Evolutionary conservation across 257 asterid species (phyloP), one percentile per base, ranked within the genome.

Genomic region (Cynanchum wilfordii): DNA sequence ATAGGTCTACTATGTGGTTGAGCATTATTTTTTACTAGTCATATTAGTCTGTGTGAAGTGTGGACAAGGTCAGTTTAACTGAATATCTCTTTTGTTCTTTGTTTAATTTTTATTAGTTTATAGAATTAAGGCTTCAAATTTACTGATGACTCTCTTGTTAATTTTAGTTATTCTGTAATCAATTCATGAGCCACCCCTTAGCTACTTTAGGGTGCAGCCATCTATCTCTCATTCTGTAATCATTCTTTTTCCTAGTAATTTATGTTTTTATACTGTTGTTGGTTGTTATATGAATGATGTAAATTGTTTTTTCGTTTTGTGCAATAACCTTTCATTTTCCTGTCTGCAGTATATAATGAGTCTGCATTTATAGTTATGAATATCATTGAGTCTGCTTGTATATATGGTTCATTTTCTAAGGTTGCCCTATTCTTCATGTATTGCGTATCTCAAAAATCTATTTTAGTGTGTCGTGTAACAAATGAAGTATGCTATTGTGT

Each of bases 401-500:
- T 64, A 29, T 30, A 3, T 64, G 50, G 20, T 63, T 36, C 27
- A 45, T 63, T 33, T 7, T 33, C 24, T 36, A 19, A 33, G 42
- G 36, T 63, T 17, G 27, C 38, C 24, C 25, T 36, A 38, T 52
- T 64, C 63, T 24, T 54, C 67, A 52, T 71, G 68, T 79, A 71
- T 78, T 69, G 83, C 62, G 68, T 78, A 68, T 70, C 59, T 59
- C 75, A 79, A 72, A 78, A 64, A 69, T 66, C 73, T 65, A 72
- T 73, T 83, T 38, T 80, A 69, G 84, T 78, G 82, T 70, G 75
- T 79, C 77, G 76, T 77, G 78, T 79, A 82, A 83, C 83, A 85
- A 84, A 87, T 87, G 81, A 86, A 79, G 73, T 86, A 79, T 86
- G 81, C 82, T 87, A 84, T 88, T 89, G 86, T 89, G 86, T 89